phyloP scores from a whole-genome alignment of 139 green algal genomes.

The Chlorella sp. region DNA sequence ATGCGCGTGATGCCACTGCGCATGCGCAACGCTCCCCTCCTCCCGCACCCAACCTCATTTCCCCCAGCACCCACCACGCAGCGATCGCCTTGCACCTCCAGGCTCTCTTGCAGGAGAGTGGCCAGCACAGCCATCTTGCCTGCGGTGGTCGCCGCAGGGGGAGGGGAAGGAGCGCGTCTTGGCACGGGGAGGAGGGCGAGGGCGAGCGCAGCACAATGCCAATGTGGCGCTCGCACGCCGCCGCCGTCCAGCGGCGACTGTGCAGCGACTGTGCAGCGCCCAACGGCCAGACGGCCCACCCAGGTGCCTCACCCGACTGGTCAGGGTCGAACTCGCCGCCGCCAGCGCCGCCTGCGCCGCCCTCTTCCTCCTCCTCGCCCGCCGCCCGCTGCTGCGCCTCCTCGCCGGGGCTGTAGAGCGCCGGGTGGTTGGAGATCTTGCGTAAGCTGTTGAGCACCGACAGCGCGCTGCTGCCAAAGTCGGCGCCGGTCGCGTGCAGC shows the following conservation, averaged over 20 bases:
- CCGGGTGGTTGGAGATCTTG: constrained; percentile 80
- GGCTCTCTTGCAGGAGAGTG: constrained; percentile 51
- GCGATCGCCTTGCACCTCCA: constrained; percentile 36
- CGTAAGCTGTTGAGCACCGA: constrained; percentile 61
- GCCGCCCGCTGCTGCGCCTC: not conserved
- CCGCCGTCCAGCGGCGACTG: too few relatives aligned
- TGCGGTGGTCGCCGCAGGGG: constrained; percentile 12
- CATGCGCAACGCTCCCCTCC: too few relatives aligned
- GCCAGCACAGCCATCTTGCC: constrained; percentile 71
- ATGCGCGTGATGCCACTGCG: too few relatives aligned
- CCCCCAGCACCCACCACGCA: too few relatives aligned
- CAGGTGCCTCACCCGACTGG: constrained; percentile 13
- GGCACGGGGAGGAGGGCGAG: not conserved
- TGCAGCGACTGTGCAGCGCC: too few relatives aligned
- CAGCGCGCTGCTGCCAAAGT: constrained; percentile 49
- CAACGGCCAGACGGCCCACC: too few relatives aligned
- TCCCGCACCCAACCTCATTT: too few relatives aligned
- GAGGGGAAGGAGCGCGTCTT: not conserved
- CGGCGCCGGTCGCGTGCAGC: constrained; percentile 23
- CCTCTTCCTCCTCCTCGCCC: not conserved
- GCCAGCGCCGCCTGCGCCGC: not conserved
- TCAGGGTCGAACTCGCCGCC: constrained; percentile 6
- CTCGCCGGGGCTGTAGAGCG: constrained; percentile 34
- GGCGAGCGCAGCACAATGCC: not conserved
- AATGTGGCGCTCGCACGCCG: too few relatives aligned